Percentiles rank a stretch among this genome's conserved stretches.
These are phyloP conservation scores for Yarrowia porcina DNA, from an alignment of 805 yeast genomes.

Conservation along the genomic window DNA sequence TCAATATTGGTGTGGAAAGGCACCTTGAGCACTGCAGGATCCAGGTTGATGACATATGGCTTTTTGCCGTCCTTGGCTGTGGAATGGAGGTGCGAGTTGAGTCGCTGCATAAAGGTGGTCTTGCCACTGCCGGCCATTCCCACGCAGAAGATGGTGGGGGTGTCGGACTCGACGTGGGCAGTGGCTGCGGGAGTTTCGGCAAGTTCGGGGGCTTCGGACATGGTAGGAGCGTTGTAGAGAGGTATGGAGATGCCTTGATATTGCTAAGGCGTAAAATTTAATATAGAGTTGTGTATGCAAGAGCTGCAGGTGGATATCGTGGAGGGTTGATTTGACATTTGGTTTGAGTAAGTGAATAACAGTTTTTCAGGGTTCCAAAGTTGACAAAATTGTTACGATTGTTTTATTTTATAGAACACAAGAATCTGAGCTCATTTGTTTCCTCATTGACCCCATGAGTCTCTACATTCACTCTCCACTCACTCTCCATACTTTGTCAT, in stretches of 20 bases:
- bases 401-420: too few species aligned
- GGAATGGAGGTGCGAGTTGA: slow-evolving; percentile 82
- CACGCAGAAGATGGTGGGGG: slow-evolving; percentile 45
- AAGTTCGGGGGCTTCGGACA: not conserved
- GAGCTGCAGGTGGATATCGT: not conserved
- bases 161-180: slow-evolving; percentile 10
- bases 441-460: too few species aligned
- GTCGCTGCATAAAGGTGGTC: slow-evolving; percentile 94
- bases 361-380: too few species aligned
- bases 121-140: slow-evolving; percentile 86
- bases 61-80: slow-evolving; percentile 41
- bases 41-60: slow-evolving; percentile 90
- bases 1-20: slow-evolving; percentile 95
- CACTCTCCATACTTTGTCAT: too few species aligned
- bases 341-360: too few species aligned
- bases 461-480: too few species aligned
- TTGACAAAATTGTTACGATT: too few species aligned
- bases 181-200: not conserved
- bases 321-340: not conserved
- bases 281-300: slow-evolving; percentile 12
- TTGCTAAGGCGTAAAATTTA: slow-evolving; percentile 20
- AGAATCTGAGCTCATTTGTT: too few species aligned
- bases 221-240: not conserved
- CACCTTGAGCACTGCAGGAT: slow-evolving; percentile 93
- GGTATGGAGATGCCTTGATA: not conserved